Percentiles rank a stretch among this genome's conserved stretches.
Evolutionary conservation across 139 green algal species (phyloP).

Genomic region (Chara braunii): DNA sequence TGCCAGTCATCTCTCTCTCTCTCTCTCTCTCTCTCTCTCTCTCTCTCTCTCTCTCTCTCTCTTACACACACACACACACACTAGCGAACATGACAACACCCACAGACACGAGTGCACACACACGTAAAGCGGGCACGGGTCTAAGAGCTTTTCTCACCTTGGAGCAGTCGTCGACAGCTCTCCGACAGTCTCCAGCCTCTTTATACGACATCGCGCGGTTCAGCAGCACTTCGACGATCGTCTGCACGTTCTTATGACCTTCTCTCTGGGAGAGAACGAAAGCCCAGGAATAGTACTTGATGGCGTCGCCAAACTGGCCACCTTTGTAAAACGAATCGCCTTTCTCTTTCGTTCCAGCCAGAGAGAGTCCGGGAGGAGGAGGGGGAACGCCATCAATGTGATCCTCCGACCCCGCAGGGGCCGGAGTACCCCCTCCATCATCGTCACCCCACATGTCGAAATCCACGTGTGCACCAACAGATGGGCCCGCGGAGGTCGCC

Average conservation of each 20-base stretch:
- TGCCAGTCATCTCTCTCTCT: too few species aligned
- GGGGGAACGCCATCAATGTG: slow-evolving; percentile 23
- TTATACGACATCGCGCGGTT: slow-evolving; percentile 16
- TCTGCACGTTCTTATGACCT: slow-evolving; percentile 12
- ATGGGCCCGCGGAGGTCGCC: too few species aligned
- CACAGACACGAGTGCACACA: too few species aligned
- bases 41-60: too few species aligned
- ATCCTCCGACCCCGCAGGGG: too few species aligned
- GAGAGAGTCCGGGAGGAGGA: slow-evolving; percentile 1
- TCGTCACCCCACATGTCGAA: not conserved
- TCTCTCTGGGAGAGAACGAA: slow-evolving; percentile 5
- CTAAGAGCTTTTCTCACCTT: slow-evolving; percentile 31
- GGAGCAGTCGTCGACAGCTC: slow-evolving; percentile 22
- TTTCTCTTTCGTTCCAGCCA: slow-evolving; percentile 3
- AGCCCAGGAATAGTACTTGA: slow-evolving; percentile 35
- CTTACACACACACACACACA: too few species aligned
- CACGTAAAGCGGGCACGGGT: too few species aligned
- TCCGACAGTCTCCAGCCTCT: slow-evolving; percentile 33
- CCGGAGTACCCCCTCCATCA: slow-evolving; percentile 10
- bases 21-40: too few species aligned
- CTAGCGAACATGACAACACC: too few species aligned
- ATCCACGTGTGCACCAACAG: too few species aligned
- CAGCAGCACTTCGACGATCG: not conserved
- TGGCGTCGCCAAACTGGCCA: slow-evolving; percentile 34
- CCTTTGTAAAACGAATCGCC: slow-evolving; percentile 15